These are phyloP conservation scores for Primulina tabacum DNA, from an alignment of 257 asterid genomes.

Conservation along the genomic window DNA sequence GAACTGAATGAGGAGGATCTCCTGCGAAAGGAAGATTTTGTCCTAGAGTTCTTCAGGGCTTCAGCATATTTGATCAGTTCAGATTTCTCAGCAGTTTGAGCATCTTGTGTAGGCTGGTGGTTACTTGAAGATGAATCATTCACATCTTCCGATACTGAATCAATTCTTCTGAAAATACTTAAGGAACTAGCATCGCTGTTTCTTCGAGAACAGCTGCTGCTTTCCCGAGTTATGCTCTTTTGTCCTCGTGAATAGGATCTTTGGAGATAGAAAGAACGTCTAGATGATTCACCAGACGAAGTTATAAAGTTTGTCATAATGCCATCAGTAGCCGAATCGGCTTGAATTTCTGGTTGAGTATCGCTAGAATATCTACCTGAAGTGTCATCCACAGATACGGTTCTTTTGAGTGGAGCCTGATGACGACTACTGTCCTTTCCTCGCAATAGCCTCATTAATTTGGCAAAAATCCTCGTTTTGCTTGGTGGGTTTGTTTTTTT, in stretches of 20 bases:
- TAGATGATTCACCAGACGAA: slow-evolving; percentile 44
- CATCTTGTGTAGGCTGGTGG: slow-evolving; percentile 34
- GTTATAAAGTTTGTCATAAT: slow-evolving; percentile 31
- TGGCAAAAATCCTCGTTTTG: slow-evolving; percentile 49
- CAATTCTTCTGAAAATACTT: slow-evolving; percentile 39
- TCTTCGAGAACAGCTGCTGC: slow-evolving; percentile 33
- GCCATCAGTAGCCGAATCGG: slow-evolving; percentile 20
- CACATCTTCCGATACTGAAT: slow-evolving; percentile 28
- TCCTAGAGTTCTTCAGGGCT: slow-evolving; percentile 58
- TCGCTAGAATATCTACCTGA: slow-evolving; percentile 29
- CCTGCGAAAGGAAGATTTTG: slow-evolving; percentile 30
- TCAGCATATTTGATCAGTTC: slow-evolving; percentile 75
- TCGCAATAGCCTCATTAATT: slow-evolving; percentile 50
- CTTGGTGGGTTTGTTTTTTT: slow-evolving; percentile 32
- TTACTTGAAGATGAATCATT: slow-evolving; percentile 19
- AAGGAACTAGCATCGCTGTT: slow-evolving; percentile 44
- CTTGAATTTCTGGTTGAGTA: slow-evolving; percentile 27
- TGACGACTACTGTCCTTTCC: slow-evolving; percentile 45
- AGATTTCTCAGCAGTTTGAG: slow-evolving; percentile 41
- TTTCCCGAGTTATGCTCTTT: slow-evolving; percentile 32
- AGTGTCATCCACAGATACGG: slow-evolving; percentile 32
- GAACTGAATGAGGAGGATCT: slow-evolving; percentile 57
- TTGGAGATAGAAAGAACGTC: slow-evolving; percentile 49
- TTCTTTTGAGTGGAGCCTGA: slow-evolving; percentile 25
- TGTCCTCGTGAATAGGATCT: slow-evolving; percentile 41